Conservation (phyloP, 2,329 filamentous ascomycete species). For the Passalora sequoiae region DNA sequence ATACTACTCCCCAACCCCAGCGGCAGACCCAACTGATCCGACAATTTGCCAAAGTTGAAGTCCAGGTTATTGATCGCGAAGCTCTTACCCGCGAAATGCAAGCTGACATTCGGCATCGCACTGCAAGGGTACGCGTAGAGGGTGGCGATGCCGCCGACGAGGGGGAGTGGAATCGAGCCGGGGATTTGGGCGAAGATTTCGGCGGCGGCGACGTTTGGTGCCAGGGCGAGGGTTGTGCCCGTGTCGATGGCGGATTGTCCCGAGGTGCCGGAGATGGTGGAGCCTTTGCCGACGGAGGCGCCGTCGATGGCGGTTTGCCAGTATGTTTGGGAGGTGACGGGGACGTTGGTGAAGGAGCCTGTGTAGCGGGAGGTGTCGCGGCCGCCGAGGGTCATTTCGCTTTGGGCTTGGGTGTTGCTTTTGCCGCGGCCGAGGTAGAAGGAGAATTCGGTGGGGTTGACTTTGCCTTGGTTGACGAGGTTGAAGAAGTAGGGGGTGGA, state of each 20-base stretch:
- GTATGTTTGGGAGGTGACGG: slow-evolving; percentile 25
- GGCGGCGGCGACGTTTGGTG: slow-evolving; percentile 28
- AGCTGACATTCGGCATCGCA: slow-evolving; percentile 25
- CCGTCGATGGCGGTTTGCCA: slow-evolving; percentile 29
- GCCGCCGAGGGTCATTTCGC: slow-evolving; percentile 26
- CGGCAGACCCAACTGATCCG: slow-evolving; percentile 12
- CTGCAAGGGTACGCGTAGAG: slow-evolving; percentile 33
- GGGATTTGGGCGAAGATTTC: slow-evolving; percentile 33
- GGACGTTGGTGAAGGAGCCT: slow-evolving; percentile 22
- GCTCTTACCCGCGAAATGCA: slow-evolving; percentile 26
- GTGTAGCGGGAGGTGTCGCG: slow-evolving; percentile 23
- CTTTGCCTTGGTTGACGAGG: slow-evolving; percentile 23
- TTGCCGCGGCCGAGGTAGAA: slow-evolving; percentile 28
- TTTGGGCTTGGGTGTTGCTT: slow-evolving; percentile 18
- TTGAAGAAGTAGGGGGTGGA: slow-evolving; percentile 26
- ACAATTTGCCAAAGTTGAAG: slow-evolving; percentile 22
- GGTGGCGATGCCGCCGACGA: slow-evolving; percentile 18
- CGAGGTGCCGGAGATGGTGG: slow-evolving; percentile 10
- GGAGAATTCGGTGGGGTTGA: slow-evolving; percentile 26
- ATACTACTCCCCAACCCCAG: slow-evolving; percentile 1
- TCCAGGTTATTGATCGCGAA: slow-evolving; percentile 25
- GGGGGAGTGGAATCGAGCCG: slow-evolving; percentile 29
- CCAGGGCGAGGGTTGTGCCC: slow-evolving; percentile 33
- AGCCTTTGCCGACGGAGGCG: slow-evolving; percentile 12
- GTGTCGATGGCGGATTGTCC: slow-evolving; percentile 28